phyloP scores from a whole-genome alignment of 129 eudicot species.

The Arctium lappa region DNA sequence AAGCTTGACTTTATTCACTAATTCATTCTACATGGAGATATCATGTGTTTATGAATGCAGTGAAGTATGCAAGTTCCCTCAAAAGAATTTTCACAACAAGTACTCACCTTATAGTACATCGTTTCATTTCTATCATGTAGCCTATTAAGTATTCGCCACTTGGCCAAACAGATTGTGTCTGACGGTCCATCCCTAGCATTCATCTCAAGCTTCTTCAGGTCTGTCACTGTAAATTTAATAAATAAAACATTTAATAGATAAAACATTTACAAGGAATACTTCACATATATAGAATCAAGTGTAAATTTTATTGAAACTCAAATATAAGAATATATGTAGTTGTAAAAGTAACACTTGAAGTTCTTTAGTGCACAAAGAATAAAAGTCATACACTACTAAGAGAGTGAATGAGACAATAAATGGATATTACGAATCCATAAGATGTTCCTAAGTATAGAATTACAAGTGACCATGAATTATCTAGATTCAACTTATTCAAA shows the following conservation, averaged over 20 bases:
- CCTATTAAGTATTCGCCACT: conserved; percentile 94
- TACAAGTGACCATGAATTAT: not conserved
- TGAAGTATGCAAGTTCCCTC: not conserved
- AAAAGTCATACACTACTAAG: not conserved
- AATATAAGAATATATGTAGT: not conserved
- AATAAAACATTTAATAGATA: not conserved
- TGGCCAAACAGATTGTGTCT: conserved; percentile 75
- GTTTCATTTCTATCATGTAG: conserved; percentile 98
- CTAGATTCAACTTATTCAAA: not conserved
- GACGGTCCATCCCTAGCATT: conserved; percentile 79
- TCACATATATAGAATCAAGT: not conserved
- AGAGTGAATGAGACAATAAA: not conserved
- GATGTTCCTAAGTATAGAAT: not conserved
- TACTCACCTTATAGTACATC: conserved; percentile 82
- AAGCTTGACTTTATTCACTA: not conserved
- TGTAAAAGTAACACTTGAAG: not conserved
- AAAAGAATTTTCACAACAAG: not conserved
- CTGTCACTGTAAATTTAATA: conserved; percentile 51
- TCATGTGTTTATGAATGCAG: not conserved
- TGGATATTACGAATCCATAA: not conserved
- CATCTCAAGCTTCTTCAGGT: conserved; percentile 68
- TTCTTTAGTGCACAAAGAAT: not conserved
- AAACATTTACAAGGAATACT: conserved; percentile 3
- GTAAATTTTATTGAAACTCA: not conserved
- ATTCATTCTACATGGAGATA: not conserved